Conservation (phyloP, 805 yeast species). For the Lipomyces spencermartinsiae region DNA sequence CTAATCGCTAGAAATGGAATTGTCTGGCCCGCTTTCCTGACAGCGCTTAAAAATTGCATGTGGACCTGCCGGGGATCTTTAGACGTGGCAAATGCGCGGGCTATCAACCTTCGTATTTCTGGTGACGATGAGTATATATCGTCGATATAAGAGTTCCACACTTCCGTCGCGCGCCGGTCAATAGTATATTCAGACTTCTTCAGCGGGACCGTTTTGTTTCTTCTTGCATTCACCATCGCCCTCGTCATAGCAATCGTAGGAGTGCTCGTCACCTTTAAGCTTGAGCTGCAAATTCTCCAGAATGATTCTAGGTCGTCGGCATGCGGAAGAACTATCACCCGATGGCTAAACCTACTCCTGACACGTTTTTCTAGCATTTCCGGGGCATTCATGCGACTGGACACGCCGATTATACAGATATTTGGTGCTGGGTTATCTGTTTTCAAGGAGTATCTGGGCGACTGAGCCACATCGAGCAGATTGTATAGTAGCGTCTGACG, state of each 20-base stretch:
- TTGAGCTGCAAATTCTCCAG: constrained; percentile 53
- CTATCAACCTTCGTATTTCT: constrained; percentile 9
- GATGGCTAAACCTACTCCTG: constrained; percentile 83
- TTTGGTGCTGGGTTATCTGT: constrained; percentile 55
- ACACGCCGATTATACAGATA: constrained; percentile 79
- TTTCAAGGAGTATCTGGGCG: constrained; percentile 45
- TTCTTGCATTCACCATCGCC: neutral
- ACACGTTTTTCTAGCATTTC: constrained; percentile 92
- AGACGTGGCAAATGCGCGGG: constrained; percentile 22
- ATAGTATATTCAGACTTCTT: neutral
- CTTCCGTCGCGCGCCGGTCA: neutral
- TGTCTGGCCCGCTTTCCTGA: constrained; percentile 13
- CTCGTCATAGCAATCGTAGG: neutral
- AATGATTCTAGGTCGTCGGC: constrained; percentile 58
- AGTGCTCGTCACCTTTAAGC: neutral
- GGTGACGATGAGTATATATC: neutral
- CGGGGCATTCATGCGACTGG: constrained; percentile 74
- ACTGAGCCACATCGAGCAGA: constrained; percentile 83
- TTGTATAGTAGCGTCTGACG: constrained; percentile 88
- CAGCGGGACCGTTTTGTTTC: constrained; percentile 1
- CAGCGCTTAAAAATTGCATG: constrained; percentile 10
- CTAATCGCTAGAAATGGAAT: constrained; percentile 10
- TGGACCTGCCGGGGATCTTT: constrained; percentile 27
- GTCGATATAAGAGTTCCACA: constrained; percentile 17
- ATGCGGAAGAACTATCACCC: constrained; percentile 64